Evolutionary conservation across 176 grass and related monocot genomes (phyloP).

Genomic region (Poa annua): DNA sequence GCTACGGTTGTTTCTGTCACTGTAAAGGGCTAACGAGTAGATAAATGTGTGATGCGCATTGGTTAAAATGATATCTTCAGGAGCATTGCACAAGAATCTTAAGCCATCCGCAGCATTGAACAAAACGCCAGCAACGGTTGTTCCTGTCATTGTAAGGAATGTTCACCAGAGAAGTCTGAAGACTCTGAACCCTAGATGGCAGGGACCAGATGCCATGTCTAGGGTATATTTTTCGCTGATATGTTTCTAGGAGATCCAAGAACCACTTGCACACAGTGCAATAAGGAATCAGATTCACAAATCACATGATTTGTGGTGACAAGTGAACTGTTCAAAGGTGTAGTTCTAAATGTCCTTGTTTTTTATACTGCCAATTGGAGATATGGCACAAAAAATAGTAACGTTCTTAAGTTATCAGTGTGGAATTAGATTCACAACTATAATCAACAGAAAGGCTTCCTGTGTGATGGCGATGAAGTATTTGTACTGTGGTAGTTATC

Average conservation of each 20-base stretch:
- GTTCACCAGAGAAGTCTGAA: not conserved
- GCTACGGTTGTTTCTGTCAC: constrained; percentile 35
- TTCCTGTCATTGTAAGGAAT: constrained; percentile 26
- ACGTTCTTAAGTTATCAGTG: not conserved
- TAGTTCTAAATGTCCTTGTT: constrained; percentile 23
- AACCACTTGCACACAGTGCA: constrained; percentile 26
- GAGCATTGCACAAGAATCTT: constrained; percentile 33
- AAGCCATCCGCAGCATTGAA: not conserved
- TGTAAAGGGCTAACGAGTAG: not conserved
- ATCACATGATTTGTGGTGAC: constrained; percentile 12
- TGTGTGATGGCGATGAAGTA: not conserved
- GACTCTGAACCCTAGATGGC: not conserved
- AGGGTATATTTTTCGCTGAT: not conserved
- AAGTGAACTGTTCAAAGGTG: constrained; percentile 5
- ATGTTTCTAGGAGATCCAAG: constrained; percentile 24
- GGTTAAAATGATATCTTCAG: constrained; percentile 36
- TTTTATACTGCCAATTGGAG: constrained; percentile 30
- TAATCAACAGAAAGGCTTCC: not conserved
- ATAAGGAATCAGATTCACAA: constrained; percentile 42
- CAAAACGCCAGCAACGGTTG: constrained; percentile 22
- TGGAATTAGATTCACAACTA: constrained; percentile 40
- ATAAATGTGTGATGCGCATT: not conserved
- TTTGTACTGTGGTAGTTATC: not conserved
- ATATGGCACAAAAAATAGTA: not conserved
- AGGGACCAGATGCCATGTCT: not conserved